Base-by-base conservation (phyloP, 2,329 filamentous ascomycete genomes). In the Fusarium drepaniforme region DNA sequence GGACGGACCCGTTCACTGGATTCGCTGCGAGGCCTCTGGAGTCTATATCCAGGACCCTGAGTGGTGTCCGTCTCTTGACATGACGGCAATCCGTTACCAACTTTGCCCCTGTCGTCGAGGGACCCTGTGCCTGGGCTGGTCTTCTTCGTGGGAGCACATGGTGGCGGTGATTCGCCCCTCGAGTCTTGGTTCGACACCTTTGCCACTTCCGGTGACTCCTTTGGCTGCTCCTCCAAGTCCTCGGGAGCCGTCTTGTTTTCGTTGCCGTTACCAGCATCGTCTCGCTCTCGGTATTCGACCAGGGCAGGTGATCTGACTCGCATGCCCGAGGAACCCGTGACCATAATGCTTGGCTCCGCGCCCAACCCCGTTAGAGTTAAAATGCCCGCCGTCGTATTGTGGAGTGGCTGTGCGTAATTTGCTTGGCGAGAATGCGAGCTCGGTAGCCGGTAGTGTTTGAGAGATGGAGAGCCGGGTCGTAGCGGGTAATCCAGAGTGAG, bases 391-490 rank as follows among this genome's bases (percentile, higher is more conserved):
- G 49, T 53, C 25, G 49, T 53, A 53, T 33, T 33, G 49, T 53
- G 49, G 49, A 53, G 49, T 53, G 49, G 49, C 49, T 53, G 49
- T 53, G 49, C 49, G 49, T 53, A 53, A 33, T 53, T 53, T 53
- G 28, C 49, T 53, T 53, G 49, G 49, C 49, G 28, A 53, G 28
- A 53, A 53, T 33, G 49, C 28, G 49, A 53, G 7, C 18, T 18
- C 28, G 28, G 49, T 30, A 53, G 28, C 28, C 49, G 49, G 18
- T 30, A 53, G 28, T 53, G 18, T 53, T 30, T 53, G 49, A 33
- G 28, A 21, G 49, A 53, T 18, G 28, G 28, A 53, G 49, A 53
- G 25, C 15, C 44, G 23, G 44, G 23, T 49, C 44, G 44, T 18
- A 49, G 15, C 5, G 44, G 44, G 9, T 30, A 28, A 33, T 33